Evolutionary conservation across 192 early-diverging fungal genomes (phyloP), one percentile per base, ranked within the genome.

Genomic region (Entomortierella parvispora): DNA sequence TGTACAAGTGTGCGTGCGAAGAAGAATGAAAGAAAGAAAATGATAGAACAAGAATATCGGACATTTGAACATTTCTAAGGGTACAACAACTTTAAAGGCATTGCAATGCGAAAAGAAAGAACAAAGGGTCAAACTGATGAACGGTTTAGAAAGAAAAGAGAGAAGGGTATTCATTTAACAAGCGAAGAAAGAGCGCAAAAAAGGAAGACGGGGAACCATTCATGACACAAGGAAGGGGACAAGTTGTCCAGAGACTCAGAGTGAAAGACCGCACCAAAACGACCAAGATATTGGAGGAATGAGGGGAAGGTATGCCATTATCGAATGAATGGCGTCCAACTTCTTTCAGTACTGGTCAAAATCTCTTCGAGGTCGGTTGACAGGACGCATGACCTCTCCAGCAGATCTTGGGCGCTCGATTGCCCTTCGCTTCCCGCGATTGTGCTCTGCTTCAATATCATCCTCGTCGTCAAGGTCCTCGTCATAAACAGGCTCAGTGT

Each of bases 391-490:
- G 0, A 58, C 62, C 46, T 65, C 61, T 26, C 65, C 61, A n/a
- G 65, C 62, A 10, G 74, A 77, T 18, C 65, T 54, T 37, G 74
- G 65, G 9, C 65, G 60, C 43, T 56, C 59, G 18, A 77, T 65
- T 12, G 74, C 74, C 18, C 74, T 34, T 37, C 74, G 31, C 29
- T 77, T 77, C 28, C 60, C 65, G 17, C 74, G 74, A 5, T 65
- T 60, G 44, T 68, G 58, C 7, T 68, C 32, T 7, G 65, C 72
- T 7, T 68, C 65, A 8, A 62, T 65, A 11, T 76, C 70, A 23
- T 63, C 74, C 23, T 63, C 45, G 12, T 77, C 65, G 25, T 77
- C 61, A 18, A 12, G 61, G 44, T 40, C 45, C 7, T 53, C 47
- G 9, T 56, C 46, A 15, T 43, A 10, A 18, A 58, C 58, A 8